Percentiles rank a stretch among this genome's conserved stretches.
These are phyloP conservation scores for Ganoderma sinense DNA, from an alignment of 1,284 basidiomycete genomes.

Conservation along the genomic window DNA sequence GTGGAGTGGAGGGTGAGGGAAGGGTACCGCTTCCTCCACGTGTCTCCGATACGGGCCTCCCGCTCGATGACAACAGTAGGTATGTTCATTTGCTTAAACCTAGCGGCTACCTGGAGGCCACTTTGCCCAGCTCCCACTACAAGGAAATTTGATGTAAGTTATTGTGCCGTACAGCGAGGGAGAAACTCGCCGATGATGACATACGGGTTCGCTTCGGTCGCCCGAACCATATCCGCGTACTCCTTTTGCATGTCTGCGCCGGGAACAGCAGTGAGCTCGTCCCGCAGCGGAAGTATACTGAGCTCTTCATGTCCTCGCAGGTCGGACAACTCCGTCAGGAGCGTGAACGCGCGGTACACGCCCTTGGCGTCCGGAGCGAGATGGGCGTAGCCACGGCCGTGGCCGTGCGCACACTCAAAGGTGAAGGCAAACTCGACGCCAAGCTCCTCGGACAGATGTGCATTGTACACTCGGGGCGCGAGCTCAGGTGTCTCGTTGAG, in stretches of 20 bases:
- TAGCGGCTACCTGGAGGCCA: slow-evolving; percentile 57
- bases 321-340: slow-evolving; percentile 39
- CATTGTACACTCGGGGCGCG: slow-evolving; percentile 31
- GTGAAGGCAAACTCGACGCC: slow-evolving; percentile 44
- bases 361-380: slow-evolving; percentile 36
- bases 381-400: slow-evolving; percentile 47
- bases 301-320: slow-evolving; percentile 43
- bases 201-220: slow-evolving; percentile 30
- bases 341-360: slow-evolving; percentile 32
- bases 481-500: slow-evolving; percentile 40
- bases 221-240: slow-evolving; percentile 17
- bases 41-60: slow-evolving; percentile 55
- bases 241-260: slow-evolving; percentile 26
- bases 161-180: slow-evolving; percentile 10
- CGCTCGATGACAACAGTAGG: slow-evolving; percentile 56
- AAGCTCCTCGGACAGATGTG: slow-evolving; percentile 21
- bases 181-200: slow-evolving; percentile 23
- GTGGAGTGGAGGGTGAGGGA: slow-evolving; percentile 55
- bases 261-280: slow-evolving; percentile 23
- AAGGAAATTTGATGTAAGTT: background rate
- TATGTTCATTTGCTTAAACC: slow-evolving; percentile 59
- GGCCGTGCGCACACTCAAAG: slow-evolving; percentile 48
- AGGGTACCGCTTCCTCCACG: slow-evolving; percentile 61
- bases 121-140: slow-evolving; percentile 62
- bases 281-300: slow-evolving; percentile 17